Percentiles rank a stretch among this genome's conserved stretches.
Evolutionary conservation across 257 asterid genomes (phyloP).

Genomic region (Solanum chaucha): DNA sequence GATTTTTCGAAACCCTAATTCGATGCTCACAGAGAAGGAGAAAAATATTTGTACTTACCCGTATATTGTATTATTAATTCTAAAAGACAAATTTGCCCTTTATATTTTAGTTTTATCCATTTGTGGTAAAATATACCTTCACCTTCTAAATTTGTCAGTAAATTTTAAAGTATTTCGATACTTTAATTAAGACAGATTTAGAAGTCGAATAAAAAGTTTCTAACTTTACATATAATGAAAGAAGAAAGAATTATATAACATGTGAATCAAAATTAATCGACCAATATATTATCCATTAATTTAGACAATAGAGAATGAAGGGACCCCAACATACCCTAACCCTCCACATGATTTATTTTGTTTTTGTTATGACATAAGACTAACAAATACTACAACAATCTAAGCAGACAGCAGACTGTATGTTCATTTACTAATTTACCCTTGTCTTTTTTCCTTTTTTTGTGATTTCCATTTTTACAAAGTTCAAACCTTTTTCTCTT

Average conservation of each 20-base stretch:
- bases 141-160: not conserved
- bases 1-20: not conserved
- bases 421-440: not conserved
- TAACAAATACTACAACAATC: not conserved
- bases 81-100: not conserved
- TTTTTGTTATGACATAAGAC: not conserved
- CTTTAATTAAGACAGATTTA: no score
- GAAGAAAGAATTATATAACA: no score
- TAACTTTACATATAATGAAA: no score
- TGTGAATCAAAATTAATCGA: no score
- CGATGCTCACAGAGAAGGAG: not conserved
- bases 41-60: not conserved
- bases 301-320: no score
- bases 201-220: no score
- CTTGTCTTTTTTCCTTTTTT: not conserved
- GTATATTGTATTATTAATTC: not conserved
- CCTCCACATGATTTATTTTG: not conserved
- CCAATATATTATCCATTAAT: no score
- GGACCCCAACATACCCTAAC: not conserved
- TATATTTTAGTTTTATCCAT: not conserved
- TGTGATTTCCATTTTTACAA: not conserved
- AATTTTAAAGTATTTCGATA: not conserved
- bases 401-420: not conserved
- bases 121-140: not conserved
- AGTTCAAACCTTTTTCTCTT: slow-evolving; percentile 6